Percentiles rank a stretch among this genome's conserved stretches.
Evolutionary conservation across 306 rosid genomes (phyloP).

Genomic region (Dalbergia oliveri): DNA sequence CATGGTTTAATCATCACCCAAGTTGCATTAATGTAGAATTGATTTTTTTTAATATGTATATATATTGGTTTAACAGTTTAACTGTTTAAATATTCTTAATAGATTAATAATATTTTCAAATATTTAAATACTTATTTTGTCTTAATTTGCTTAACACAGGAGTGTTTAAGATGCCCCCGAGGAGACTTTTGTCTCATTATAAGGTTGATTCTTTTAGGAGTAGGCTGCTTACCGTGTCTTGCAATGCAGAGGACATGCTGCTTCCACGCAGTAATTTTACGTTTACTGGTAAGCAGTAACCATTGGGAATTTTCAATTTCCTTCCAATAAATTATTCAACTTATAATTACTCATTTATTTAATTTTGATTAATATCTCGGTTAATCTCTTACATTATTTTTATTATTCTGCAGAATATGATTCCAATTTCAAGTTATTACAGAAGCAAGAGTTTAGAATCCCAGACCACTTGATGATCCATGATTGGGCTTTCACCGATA

Average conservation of each 20-base stretch:
- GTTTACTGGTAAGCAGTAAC: slow-evolving; percentile 62
- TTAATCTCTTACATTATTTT: background rate
- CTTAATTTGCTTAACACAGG: slow-evolving; percentile 57
- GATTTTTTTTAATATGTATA: background rate
- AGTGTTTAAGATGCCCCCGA: slow-evolving; percentile 92
- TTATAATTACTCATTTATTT: background rate
- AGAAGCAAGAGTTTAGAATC: slow-evolving; percentile 66
- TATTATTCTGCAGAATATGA: slow-evolving; percentile 65
- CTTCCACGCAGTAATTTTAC: slow-evolving; percentile 80
- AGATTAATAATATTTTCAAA: background rate
- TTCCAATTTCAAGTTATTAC: slow-evolving; percentile 62
- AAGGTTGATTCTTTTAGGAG: slow-evolving; percentile 70
- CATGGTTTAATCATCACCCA: background rate
- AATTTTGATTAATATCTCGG: background rate
- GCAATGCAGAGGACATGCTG: slow-evolving; percentile 98
- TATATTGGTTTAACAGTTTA: background rate
- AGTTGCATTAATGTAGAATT: slow-evolving; percentile 10
- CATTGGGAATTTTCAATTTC: background rate
- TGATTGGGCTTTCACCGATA: slow-evolving; percentile 92
- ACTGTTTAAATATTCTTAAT: too few species aligned
- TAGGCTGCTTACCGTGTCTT: slow-evolving; percentile 73
- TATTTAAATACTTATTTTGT: slow-evolving; percentile 12
- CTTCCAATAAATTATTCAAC: background rate
- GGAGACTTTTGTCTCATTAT: slow-evolving; percentile 85
- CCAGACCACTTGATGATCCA: slow-evolving; percentile 96